Conservation (phyloP, 805 yeast species). For the Torulaspora maleeae region DNA sequence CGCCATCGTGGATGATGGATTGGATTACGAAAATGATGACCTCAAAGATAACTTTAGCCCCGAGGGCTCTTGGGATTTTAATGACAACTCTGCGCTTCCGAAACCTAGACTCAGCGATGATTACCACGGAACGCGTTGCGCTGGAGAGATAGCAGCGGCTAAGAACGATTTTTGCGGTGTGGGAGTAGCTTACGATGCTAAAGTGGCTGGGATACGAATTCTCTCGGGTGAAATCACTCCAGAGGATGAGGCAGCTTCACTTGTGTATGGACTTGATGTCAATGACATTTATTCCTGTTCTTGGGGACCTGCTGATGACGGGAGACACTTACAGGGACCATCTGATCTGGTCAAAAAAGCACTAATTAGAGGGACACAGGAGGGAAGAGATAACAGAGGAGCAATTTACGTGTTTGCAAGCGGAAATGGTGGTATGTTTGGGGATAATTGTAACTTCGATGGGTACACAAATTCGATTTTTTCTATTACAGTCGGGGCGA, state of each 20-base stretch:
- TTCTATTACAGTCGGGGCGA: conserved; percentile 91
- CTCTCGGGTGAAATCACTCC: conserved; percentile 73
- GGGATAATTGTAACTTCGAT: conserved; percentile 92
- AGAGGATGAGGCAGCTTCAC: conserved; percentile 87
- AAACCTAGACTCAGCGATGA: conserved; percentile 77
- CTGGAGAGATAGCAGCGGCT: conserved; percentile 93
- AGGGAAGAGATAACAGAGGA: conserved; percentile 79
- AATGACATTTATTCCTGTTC: conserved; percentile 96
- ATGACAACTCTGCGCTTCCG: conserved; percentile 69
- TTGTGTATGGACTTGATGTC: conserved; percentile 70
- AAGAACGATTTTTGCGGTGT: conserved; percentile 89
- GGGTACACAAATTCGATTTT: conserved; percentile 95
- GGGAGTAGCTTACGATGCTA: conserved; percentile 87
- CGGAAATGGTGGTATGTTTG: conserved; percentile 82
- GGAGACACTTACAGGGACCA: conserved; percentile 81
- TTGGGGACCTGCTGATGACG: conserved; percentile 98
- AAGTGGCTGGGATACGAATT: conserved; percentile 86
- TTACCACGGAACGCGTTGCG: conserved; percentile 95
- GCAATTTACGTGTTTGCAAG: conserved; percentile 91
- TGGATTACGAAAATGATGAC: conserved; percentile 78
- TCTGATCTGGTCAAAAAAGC: conserved; percentile 74
- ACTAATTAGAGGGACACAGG: conserved; percentile 72
- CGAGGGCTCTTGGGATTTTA: conserved; percentile 92
- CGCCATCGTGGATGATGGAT: conserved; percentile 91
- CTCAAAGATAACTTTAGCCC: conserved; percentile 60